Percentiles rank a stretch among this genome's conserved stretches.
phyloP scores from a whole-genome alignment of 2,329 filamentous ascomycete genomes.

The Parastagonospora nodorum region DNA sequence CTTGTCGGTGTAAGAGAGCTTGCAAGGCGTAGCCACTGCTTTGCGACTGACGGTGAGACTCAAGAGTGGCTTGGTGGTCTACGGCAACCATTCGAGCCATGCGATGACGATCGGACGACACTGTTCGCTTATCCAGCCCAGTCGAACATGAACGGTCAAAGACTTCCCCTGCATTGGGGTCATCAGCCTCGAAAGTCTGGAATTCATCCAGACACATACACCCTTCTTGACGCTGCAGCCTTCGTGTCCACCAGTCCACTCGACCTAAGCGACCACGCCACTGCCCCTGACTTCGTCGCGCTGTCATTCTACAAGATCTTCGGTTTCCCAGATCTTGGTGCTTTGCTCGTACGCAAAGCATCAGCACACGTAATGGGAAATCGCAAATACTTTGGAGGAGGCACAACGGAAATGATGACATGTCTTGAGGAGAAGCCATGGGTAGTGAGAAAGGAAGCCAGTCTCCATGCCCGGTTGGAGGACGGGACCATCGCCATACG shows the following conservation, averaged over 20 bases:
- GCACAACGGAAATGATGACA: slow-evolving; percentile 65
- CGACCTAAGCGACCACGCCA: slow-evolving; percentile 60
- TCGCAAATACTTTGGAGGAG: slow-evolving; percentile 70
- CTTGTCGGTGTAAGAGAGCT: slow-evolving; percentile 77
- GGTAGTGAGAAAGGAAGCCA: slow-evolving; percentile 60
- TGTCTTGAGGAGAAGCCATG: slow-evolving; percentile 55
- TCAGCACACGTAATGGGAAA: slow-evolving; percentile 61
- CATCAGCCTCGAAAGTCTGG: slow-evolving; percentile 19
- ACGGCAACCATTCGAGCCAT: background rate
- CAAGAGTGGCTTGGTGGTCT: slow-evolving; percentile 64
- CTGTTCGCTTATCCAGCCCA: slow-evolving; percentile 85
- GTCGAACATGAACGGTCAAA: slow-evolving; percentile 86
- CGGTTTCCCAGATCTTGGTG: slow-evolving; percentile 89
- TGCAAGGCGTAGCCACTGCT: slow-evolving; percentile 66
- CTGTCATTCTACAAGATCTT: slow-evolving; percentile 96
- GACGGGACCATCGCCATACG: slow-evolving; percentile 71
- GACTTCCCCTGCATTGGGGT: slow-evolving; percentile 70
- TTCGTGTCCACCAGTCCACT: slow-evolving; percentile 66
- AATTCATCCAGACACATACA: slow-evolving; percentile 61
- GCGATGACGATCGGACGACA: slow-evolving; percentile 19
- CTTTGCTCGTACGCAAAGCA: slow-evolving; percentile 76
- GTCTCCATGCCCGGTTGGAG: slow-evolving; percentile 66
- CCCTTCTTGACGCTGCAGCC: slow-evolving; percentile 72
- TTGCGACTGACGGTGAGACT: slow-evolving; percentile 66
- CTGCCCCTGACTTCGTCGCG: slow-evolving; percentile 78